Base-by-base conservation (phyloP, 345 rosid genomes). In the Euphorbia pulcherrima region DNA sequence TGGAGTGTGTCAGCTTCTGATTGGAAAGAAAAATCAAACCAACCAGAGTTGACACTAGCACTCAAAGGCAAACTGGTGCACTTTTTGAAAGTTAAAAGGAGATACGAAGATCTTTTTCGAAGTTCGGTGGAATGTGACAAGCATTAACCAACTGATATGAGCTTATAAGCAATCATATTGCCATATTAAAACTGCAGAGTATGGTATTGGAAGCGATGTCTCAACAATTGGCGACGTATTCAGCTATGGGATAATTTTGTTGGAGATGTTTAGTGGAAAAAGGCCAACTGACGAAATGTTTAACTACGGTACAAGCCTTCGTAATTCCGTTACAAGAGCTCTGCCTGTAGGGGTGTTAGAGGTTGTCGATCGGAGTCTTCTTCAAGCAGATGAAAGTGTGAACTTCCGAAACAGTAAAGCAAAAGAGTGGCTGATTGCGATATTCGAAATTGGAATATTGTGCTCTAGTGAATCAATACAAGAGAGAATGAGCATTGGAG, bases 221-320 rank as follows among this genome's bases (percentile, higher is more conserved):
- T 33, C 62, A 59, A 20, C 40, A 13, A 23, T 17, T 17, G 62
- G 26, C 7, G 62, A 33, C 40, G 11, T 59, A 37, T 59, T 17
- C 21, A 33, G 62, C 33, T 9, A 7, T 16, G 41, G 44, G 10
- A 59, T 59, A 8, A 35, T 30, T 5, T 59, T 59, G 41, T 21
- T 59, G 41, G 63, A 59, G 27, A 33, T 59, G 21, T 59, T 28
- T 5, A 59, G 41, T 14, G 63, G 44, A 59, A 59, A 59, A 5
- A 33, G 27, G 63, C 24, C 63, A 1, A 18, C 23, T 2, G 40
- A 33, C 33, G 63, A 59, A 29, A 59, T 59, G 63, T n/a, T 59
- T 23, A 33, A 59, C 10, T 1, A 28, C 17, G 33, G 5, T 20
- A 6, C n/a, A 23, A 59, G 40, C 41, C 46, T 59, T 1, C 46